Evolutionary conservation across 345 rosid genomes (phyloP), one percentile per base, ranked within the genome.

Genomic region (Eucalyptus curtisii): DNA sequence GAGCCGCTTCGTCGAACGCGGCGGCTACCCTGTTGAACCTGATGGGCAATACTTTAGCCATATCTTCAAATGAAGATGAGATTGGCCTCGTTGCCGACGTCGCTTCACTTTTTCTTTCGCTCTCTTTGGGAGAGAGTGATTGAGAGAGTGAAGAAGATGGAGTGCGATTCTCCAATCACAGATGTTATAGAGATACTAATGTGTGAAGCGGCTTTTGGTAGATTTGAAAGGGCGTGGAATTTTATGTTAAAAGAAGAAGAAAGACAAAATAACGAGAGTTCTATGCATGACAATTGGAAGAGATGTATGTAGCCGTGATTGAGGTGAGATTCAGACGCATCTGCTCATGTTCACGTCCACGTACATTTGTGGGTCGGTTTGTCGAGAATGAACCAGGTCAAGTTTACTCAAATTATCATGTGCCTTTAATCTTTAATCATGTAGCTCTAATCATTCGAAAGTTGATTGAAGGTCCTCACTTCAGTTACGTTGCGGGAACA

Each of bases 1-100:
- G 87, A 8, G 92, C 93, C 30, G 52, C 94, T 31, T 92, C 90
- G 24, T 94, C 91, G 49, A 95, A 95, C 71, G 93, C 94, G 7
- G 80, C 91, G 4, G 89, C 86, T 14, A 88, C 47, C 84, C 89
- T 86, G 10, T 47, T 71, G 88, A 88, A 86, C 89, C 15, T 87
- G 86, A 87, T 48, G 13, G 90, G 87, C 53, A 59, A 81, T 40
- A 40, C 47, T 40, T 22, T 76, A 8, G 84, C 47, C 84, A 76
- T 76, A 40, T 40, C 24, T 40, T n/a, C 47, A 22, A 80, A 10
- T 37, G 52, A 50, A 49, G 3, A 86, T 37, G 42, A 31, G 47
- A 76, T 11, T 22, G 47, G 84, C 47, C 13, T 40, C 31, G 25
- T 9, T 66, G 12, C 49, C 37, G 24, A 16, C 5, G 4, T 66